Percentiles rank a stretch among this genome's conserved stretches.
phyloP scores from a whole-genome alignment of 257 asterid genomes.

The Echium plantagineum region DNA sequence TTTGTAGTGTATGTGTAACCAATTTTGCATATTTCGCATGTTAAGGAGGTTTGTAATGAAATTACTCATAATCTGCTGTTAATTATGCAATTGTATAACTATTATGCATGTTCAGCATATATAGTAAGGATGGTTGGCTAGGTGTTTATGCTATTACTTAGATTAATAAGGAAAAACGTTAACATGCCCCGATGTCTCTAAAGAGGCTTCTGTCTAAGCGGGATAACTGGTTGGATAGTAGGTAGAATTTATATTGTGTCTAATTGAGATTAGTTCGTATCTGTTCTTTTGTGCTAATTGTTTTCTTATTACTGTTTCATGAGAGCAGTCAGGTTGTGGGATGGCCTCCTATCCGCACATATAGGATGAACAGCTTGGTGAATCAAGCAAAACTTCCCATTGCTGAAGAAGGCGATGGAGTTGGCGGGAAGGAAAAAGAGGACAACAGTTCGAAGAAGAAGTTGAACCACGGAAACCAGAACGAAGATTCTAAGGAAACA shows the following conservation, averaged over 20 bases:
- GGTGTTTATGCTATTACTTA: not conserved
- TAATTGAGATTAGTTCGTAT: not conserved
- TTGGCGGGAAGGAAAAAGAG: constrained; percentile 39
- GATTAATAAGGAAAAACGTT: not conserved
- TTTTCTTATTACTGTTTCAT: constrained; percentile 1
- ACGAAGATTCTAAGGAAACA: constrained; percentile 31
- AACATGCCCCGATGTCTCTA: too few relatives aligned
- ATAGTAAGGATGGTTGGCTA: too few relatives aligned
- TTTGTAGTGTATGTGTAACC: not conserved
- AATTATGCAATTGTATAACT: not conserved
- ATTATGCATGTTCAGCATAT: not conserved
- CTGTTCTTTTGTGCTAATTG: not conserved
- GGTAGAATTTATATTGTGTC: too few relatives aligned
- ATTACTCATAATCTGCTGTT: not conserved
- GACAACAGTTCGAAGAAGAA: constrained; percentile 48
- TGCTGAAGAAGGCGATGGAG: constrained; percentile 44
- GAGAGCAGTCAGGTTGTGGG: constrained; percentile 84
- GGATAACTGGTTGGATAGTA: too few relatives aligned
- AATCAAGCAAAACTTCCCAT: constrained; percentile 45
- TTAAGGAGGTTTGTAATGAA: too few relatives aligned
- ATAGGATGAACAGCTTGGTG: constrained; percentile 61
- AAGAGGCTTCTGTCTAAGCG: too few relatives aligned
- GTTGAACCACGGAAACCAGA: constrained; percentile 41
- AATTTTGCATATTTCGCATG: not conserved
- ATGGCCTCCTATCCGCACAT: constrained; percentile 83